phyloP scores from a whole-genome alignment of 2,329 filamentous ascomycete species.

The Diaporthe sp. region DNA sequence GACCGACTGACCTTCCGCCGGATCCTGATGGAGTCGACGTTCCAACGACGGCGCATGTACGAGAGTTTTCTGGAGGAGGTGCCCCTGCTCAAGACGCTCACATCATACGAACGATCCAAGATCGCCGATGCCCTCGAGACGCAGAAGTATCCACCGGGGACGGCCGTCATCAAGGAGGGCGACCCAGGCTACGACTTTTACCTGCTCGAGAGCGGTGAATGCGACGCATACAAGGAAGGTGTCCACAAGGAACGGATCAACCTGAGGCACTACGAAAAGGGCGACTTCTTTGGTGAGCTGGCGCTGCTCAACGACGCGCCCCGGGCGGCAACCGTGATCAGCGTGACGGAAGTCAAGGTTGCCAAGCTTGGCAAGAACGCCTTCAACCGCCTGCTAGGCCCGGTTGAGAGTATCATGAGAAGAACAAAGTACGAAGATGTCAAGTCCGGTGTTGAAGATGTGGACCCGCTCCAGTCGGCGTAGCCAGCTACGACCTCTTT shows the following conservation, averaged over 20 bases:
- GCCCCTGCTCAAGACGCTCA: slow-evolving; percentile 84
- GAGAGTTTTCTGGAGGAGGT: slow-evolving; percentile 97
- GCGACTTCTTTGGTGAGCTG: slow-evolving; percentile 97
- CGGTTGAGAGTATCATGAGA: slow-evolving; percentile 95
- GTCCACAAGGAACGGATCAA: slow-evolving; percentile 64
- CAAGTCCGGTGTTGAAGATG: slow-evolving; percentile 74
- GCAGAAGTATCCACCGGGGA: slow-evolving; percentile 83
- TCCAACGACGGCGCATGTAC: slow-evolving; percentile 95
- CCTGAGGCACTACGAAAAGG: slow-evolving; percentile 88
- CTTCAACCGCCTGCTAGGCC: slow-evolving; percentile 92
- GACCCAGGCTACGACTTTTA: slow-evolving; percentile 94
- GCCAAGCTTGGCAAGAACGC: slow-evolving; percentile 93
- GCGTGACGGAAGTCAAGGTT: slow-evolving; percentile 90
- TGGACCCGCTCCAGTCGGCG: slow-evolving; percentile 72
- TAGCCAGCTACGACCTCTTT: slow-evolving; percentile 41
- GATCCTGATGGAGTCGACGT: slow-evolving; percentile 98
- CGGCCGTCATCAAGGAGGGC: slow-evolving; percentile 91
- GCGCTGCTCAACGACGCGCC: slow-evolving; percentile 94
- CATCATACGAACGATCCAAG: slow-evolving; percentile 94
- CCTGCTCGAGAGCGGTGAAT: slow-evolving; percentile 88
- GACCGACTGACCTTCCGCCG: slow-evolving; percentile 97
- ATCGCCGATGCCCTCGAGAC: slow-evolving; percentile 97
- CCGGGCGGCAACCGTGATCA: slow-evolving; percentile 89
- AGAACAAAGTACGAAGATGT: slow-evolving; percentile 76
- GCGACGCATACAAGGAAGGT: slow-evolving; percentile 87